Percentiles rank a stretch among this genome's conserved stretches.
phyloP scores from a whole-genome alignment of 2,329 filamentous ascomycete genomes.

The Cercospora sojina region DNA sequence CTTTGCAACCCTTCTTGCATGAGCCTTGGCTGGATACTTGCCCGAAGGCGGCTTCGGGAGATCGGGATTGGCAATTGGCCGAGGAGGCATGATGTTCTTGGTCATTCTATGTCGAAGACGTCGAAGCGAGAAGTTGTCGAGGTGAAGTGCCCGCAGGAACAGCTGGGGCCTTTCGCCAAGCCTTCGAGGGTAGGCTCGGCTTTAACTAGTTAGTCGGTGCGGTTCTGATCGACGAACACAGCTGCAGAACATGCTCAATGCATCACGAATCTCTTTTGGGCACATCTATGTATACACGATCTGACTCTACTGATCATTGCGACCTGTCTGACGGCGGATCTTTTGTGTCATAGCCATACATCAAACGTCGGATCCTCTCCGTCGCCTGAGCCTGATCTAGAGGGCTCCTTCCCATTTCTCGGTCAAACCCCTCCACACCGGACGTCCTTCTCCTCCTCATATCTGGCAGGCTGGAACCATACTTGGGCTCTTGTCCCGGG shows the following conservation, averaged over 20 bases:
- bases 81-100: conserved; percentile 27
- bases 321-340: neutral
- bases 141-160: conserved; percentile 5
- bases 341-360: neutral
- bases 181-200: conserved; percentile 13
- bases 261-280: neutral
- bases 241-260: neutral
- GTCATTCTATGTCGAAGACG: conserved; percentile 2
- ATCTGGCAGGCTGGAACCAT: conserved; percentile 31
- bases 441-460: conserved; percentile 12
- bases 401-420: conserved; percentile 18
- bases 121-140: neutral
- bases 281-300: neutral
- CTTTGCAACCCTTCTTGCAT: conserved; percentile 79
- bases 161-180: neutral
- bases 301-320: neutral
- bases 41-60: conserved; percentile 41
- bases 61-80: conserved; percentile 39
- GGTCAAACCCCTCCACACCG: conserved; percentile 31
- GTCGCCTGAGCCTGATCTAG: conserved; percentile 8
- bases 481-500: conserved; percentile 27
- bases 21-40: conserved; percentile 80
- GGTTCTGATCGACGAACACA: neutral
- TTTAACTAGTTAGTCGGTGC: neutral
- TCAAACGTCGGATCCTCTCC: conserved; percentile 20